These are phyloP conservation scores for Trichoderma simmonsii DNA, from an alignment of 2,329 filamentous ascomycete species.

Conservation along the genomic window DNA sequence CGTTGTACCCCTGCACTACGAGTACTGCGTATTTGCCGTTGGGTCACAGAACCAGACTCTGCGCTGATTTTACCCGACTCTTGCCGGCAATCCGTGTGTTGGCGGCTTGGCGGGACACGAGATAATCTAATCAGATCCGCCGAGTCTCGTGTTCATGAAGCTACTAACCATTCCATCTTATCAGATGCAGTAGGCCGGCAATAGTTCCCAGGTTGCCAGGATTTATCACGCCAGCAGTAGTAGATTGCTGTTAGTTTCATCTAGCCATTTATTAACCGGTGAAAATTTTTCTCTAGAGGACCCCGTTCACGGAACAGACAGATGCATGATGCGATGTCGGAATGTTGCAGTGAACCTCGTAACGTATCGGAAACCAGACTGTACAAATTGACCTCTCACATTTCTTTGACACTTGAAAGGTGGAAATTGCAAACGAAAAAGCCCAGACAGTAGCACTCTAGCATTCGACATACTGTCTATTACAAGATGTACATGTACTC, in stretches of 20 bases:
- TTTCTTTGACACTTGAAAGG: not conserved
- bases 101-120: constrained; percentile 26
- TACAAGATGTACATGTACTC: constrained; percentile 24
- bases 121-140: constrained; percentile 11
- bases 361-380: not conserved
- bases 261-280: not conserved
- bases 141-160: not conserved
- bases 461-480: not conserved
- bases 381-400: not conserved
- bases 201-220: not conserved
- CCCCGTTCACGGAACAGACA: not conserved
- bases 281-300: not conserved
- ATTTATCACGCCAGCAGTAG: not conserved
- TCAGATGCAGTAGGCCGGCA: not conserved
- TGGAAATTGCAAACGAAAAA: not conserved
- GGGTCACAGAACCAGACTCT: not conserved
- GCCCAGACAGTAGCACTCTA: not conserved
- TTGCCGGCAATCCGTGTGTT: constrained; percentile 17
- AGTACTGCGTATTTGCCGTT: not conserved
- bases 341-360: not conserved
- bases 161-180: constrained; percentile 10
- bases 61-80: not conserved
- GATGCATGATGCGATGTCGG: not conserved
- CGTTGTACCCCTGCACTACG: not conserved
- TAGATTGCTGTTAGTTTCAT: not conserved